These are phyloP conservation scores for Epichloe coenophiala DNA, from an alignment of 2,329 filamentous ascomycete species.

Conservation along the genomic window DNA sequence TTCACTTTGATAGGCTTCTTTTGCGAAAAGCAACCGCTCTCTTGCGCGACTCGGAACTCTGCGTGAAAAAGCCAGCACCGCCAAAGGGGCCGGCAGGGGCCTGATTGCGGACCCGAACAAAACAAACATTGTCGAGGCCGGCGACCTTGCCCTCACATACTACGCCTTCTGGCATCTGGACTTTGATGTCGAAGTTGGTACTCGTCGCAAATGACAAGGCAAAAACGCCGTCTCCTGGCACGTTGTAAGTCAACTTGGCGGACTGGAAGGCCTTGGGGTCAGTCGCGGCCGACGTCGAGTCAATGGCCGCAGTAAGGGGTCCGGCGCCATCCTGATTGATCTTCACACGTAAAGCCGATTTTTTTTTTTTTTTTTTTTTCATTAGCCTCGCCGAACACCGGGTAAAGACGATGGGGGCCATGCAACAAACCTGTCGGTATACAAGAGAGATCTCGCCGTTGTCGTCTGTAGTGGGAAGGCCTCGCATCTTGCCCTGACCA, in stretches of 20 bases:
- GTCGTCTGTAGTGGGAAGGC: constrained; percentile 3
- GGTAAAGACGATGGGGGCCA: background rate
- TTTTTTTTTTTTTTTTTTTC: no score
- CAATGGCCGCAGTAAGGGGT: constrained; percentile 1
- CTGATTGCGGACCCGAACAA: constrained; percentile 2
- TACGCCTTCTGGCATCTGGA: background rate
- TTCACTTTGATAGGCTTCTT: background rate
- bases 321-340: constrained; percentile 2
- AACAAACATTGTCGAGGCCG: constrained; percentile 4
- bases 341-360: background rate
- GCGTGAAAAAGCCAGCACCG: constrained; percentile 4
- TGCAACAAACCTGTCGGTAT: constrained; percentile 1
- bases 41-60: background rate
- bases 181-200: background rate
- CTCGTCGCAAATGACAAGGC: constrained; percentile 1
- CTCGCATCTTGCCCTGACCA: background rate
- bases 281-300: background rate
- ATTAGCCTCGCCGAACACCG: no score
- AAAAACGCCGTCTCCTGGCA: constrained; percentile 1
- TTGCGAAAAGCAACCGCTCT: background rate
- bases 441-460: background rate
- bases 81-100: constrained; percentile 3
- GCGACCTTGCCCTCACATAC: constrained; percentile 3
- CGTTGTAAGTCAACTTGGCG: background rate
- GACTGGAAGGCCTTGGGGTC: background rate